phyloP scores from a whole-genome alignment of 2,329 filamentous ascomycete genomes.

The Sordariomycetes sp. region DNA sequence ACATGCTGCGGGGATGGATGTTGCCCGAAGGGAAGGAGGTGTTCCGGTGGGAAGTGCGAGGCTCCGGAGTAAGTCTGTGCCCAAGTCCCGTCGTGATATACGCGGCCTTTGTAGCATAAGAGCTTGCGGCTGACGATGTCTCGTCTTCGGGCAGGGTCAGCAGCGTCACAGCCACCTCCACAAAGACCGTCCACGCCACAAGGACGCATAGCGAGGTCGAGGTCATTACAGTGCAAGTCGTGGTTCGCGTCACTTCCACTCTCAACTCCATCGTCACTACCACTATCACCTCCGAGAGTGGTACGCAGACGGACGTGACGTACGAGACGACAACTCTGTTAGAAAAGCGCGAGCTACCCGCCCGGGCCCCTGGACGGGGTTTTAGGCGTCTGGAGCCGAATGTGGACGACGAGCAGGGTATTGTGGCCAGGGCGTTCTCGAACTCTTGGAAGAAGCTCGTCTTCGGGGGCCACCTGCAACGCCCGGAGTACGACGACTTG shows the following conservation, averaged over 20 bases:
- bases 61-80: not conserved
- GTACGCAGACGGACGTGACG: conserved; percentile 3
- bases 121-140: not conserved
- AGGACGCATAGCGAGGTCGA: not conserved
- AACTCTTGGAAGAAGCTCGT: not conserved
- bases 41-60: conserved; percentile 5
- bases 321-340: conserved; percentile 1
- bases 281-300: conserved; percentile 1
- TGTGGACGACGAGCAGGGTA: not conserved
- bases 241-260: not conserved
- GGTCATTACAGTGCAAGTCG: not conserved
- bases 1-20: conserved; percentile 8
- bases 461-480: not conserved
- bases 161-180: conserved; percentile 2
- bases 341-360: not conserved
- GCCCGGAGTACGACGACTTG: not conserved
- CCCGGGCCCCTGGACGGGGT: not conserved
- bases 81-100: not conserved
- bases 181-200: not conserved
- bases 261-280: conserved; percentile 1
- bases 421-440: not conserved
- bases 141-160: not conserved
- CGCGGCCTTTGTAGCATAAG: not conserved
- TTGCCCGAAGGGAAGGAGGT: conserved; percentile 6
- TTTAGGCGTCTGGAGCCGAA: not conserved